Evolutionary conservation across 768 basidiomycete species (phyloP).

Genomic region (Trametes coccinea): DNA sequence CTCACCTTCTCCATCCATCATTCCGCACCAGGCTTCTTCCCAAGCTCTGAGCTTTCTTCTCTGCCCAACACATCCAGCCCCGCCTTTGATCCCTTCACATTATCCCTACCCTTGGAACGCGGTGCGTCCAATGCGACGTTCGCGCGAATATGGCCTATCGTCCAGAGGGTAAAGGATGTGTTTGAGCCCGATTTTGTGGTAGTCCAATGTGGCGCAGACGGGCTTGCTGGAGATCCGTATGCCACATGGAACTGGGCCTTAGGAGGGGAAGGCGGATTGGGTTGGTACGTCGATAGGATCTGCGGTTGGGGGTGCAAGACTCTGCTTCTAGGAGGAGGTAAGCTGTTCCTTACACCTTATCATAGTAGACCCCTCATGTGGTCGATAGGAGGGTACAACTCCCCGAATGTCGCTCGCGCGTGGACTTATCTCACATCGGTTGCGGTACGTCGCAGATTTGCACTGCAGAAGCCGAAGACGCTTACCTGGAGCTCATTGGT

Average conservation of each 20-base stretch:
- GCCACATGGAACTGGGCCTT: slow-evolving; percentile 73
- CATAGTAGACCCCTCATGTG: neutral
- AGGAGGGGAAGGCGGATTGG: slow-evolving; percentile 54
- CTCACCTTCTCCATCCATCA: slow-evolving; percentile 85
- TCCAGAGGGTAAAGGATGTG: slow-evolving; percentile 58
- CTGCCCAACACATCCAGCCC: slow-evolving; percentile 43
- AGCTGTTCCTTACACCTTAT: slow-evolving; percentile 16
- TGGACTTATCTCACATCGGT: slow-evolving; percentile 84
- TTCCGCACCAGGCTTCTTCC: slow-evolving; percentile 81
- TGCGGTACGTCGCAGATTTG: slow-evolving; percentile 49
- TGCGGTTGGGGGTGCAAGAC: slow-evolving; percentile 62
- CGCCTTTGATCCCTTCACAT: slow-evolving; percentile 59
- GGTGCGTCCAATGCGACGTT: slow-evolving; percentile 72
- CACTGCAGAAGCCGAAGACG: neutral
- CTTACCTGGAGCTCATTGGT: neutral
- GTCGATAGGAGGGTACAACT: slow-evolving; percentile 73
- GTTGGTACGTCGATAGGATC: slow-evolving; percentile 62
- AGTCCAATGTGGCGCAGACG: slow-evolving; percentile 87
- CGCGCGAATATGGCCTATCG: slow-evolving; percentile 57
- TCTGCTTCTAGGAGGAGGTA: slow-evolving; percentile 77
- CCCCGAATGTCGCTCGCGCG: slow-evolving; percentile 80
- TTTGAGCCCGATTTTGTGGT: slow-evolving; percentile 80
- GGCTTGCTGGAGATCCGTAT: slow-evolving; percentile 82
- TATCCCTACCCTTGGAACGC: slow-evolving; percentile 77
- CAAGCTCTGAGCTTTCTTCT: slow-evolving; percentile 51